Evolutionary conservation across 305 asterid genomes (phyloP).

Genomic region (Lippia alba): DNA sequence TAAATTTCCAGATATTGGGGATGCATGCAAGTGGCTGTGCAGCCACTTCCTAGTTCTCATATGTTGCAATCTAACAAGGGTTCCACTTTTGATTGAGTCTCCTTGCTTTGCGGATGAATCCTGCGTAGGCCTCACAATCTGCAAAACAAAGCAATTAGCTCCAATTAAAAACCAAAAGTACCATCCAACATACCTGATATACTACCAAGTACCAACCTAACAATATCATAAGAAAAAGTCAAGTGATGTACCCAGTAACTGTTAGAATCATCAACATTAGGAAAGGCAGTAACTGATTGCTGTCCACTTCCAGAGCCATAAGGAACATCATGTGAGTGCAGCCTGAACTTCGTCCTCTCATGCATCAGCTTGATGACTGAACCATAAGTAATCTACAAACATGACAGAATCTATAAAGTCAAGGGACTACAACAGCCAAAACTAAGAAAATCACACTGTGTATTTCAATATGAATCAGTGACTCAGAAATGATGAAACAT

Average conservation of each 20-base stretch:
- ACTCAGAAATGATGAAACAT: constrained; percentile 3
- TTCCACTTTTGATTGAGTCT: constrained; percentile 74
- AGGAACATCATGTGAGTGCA: constrained; percentile 97
- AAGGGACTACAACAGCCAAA: constrained; percentile 8
- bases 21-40: constrained; percentile 98
- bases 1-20: constrained; percentile 92
- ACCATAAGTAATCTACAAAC: constrained; percentile 61
- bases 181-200: not conserved
- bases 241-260: constrained; percentile 83
- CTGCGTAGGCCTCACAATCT: constrained; percentile 72
- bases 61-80: constrained; percentile 77
- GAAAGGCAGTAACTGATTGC: constrained; percentile 95
- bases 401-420: not conserved
- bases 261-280: constrained; percentile 87
- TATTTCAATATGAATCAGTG: not conserved
- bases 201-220: constrained; percentile 13
- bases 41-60: constrained; percentile 92
- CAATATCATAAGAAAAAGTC: not conserved
- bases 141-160: constrained; percentile 29
- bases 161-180: constrained; percentile 22
- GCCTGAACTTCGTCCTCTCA: constrained; percentile 80
- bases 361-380: constrained; percentile 94
- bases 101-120: constrained; percentile 86
- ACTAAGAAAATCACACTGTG: constrained; percentile 19
- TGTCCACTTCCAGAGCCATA: constrained; percentile 99